Base-by-base conservation (phyloP, 306 rosid genomes). In the Quercus bicolor region DNA sequence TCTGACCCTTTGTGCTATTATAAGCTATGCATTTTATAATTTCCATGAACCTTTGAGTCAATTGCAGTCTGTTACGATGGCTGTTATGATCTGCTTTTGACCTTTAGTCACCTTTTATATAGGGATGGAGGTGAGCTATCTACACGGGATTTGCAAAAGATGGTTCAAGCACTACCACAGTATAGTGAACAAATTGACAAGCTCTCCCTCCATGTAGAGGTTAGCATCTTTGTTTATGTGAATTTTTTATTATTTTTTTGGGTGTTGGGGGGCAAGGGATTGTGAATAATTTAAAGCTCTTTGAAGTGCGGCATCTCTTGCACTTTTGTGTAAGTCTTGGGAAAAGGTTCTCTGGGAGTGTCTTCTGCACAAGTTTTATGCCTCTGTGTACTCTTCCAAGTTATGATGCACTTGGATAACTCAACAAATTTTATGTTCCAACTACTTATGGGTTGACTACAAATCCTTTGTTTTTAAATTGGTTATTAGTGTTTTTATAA, bases 81-180 rank as follows among this genome's bases (percentile, higher is more conserved):
- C 20, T 57, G 13, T 77, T 61, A 31, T 53, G 55, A 54, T 73
- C 45, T 74, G 55, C 78, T 77, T 60, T 77, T 75, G 75, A 82
- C 51, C 28, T 83, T 55, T 28, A 75, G 78, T 70, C 80, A 54
- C 37, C 51, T 83, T 73, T 54, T 79, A 45, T 84, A 43, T 83
- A 92, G 98, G 81, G 86, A 80, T 84, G 86, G 85, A 24, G 86
- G 91, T 76, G 94, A 95, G 72, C 84, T 95, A 83, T 93, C 99
- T 2, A 95, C 99, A 3, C 87, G 91, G 84, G 99, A 95, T 82
- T 77, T 95, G 83, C 99, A 95, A 77, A 90, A 85, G 90, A 95
- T 91, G 94, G 99, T 93, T 84, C 97, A 91, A 90, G 99, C 99
- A 77, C 91, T 95, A 90, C 99, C 98, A 51, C 97, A 95, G 81